Evolutionary conservation across 2,329 filamentous ascomycete species (phyloP).

Genomic region (Sporothrix brasiliensis): DNA sequence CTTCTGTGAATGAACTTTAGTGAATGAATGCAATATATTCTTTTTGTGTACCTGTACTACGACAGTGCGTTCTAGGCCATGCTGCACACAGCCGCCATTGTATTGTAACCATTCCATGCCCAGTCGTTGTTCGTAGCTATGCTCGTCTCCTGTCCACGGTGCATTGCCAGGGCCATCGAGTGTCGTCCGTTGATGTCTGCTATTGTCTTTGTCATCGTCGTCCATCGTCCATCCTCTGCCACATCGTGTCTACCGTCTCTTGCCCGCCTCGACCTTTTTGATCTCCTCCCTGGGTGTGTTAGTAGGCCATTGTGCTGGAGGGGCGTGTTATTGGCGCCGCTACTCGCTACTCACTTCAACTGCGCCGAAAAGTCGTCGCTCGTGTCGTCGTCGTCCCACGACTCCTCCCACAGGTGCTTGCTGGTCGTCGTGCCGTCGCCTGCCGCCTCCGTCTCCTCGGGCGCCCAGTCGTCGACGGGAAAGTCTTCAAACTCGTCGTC

Average conservation of each 20-base stretch:
- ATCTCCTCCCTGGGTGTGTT: conserved; percentile 71
- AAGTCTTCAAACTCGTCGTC: conserved; percentile 99
- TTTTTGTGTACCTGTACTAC: no score
- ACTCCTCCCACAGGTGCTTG: conserved; percentile 95
- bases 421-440: conserved; percentile 56
- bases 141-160: neutral
- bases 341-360: conserved; percentile 69
- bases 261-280: conserved; percentile 85
- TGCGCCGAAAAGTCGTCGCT: conserved; percentile 95
- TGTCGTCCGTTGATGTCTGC: neutral
- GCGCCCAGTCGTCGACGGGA: conserved; percentile 79
- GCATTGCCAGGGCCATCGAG: neutral
- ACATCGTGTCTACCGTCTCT: conserved; percentile 54
- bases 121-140: neutral
- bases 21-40: neutral
- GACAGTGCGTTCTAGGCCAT: no score
- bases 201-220: conserved; percentile 29
- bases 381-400: conserved; percentile 98
- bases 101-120: neutral
- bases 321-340: no score
- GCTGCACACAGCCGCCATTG: no score
- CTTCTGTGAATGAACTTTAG: no score
- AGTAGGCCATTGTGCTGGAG: neutral
- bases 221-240: conserved; percentile 27
- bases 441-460: conserved; percentile 85